Evolutionary conservation across 257 asterid species (phyloP).

Genomic region (Forsythia viridissima): DNA sequence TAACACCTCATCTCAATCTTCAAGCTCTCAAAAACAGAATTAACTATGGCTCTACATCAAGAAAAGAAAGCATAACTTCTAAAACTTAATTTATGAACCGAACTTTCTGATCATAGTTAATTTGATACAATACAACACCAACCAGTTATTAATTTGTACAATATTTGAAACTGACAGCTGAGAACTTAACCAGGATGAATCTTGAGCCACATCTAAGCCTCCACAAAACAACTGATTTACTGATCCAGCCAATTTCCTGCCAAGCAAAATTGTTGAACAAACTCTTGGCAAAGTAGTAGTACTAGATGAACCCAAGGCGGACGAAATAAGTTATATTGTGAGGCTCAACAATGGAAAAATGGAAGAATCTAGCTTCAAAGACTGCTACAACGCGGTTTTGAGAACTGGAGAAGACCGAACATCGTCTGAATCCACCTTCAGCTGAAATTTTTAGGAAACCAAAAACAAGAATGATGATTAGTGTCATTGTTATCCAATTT

Average conservation of each 20-base stretch:
- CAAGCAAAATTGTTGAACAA: neutral
- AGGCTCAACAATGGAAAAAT: neutral
- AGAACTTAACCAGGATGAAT: neutral
- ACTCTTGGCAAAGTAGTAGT: neutral
- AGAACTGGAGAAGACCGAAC: conserved; percentile 39
- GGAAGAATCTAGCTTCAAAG: neutral
- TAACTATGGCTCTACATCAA: neutral
- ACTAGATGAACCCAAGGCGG: neutral
- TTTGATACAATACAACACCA: neutral
- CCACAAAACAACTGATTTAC: neutral
- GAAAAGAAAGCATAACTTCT: neutral
- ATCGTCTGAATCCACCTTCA: conserved; percentile 82
- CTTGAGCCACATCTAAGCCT: neutral
- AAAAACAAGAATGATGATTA: conserved; percentile 6
- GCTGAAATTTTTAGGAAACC: conserved; percentile 41
- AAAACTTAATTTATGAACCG: neutral
- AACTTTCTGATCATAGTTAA: neutral
- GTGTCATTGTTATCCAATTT: neutral
- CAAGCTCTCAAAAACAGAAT: neutral
- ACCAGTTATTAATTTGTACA: neutral
- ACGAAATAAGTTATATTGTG: neutral
- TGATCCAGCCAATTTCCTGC: conserved; percentile 2
- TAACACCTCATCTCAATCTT: neutral
- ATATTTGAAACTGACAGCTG: neutral
- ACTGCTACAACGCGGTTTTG: neutral